Evolutionary conservation across 2,329 filamentous ascomycete species (phyloP), one percentile per base, ranked within the genome.

Genomic region (Pochonia chlamydosporia): DNA sequence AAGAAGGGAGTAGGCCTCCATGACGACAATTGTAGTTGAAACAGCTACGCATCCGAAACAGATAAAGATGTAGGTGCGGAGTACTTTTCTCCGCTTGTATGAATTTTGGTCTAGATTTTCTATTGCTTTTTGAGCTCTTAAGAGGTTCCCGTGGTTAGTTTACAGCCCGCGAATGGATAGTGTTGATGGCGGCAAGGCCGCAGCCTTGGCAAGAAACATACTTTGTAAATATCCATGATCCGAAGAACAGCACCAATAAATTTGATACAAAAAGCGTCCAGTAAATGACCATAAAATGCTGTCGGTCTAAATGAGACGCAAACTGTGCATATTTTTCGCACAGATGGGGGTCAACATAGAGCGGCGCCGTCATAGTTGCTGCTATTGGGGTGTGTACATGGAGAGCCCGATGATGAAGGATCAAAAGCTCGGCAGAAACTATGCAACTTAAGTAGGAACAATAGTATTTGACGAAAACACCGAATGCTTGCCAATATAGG

Each of bases 1-100:
- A 47, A 79, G 55, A 16, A 80, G 69, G 10, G 67, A 63, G 48
- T 74, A 82, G 13, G 74, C 74, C 57, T 82, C 78, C 62, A 82
- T 68, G 45, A 80, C 63, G 24, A 79, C 66, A 11, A 73, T 63
- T 26, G 62, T 61, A 4, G 72, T 65, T 0, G 75, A 71, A 1
- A 74, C 45, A 4, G 64, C 31, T 18, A 78, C 72, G 52, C 76
- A 75, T 5, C 59, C 56, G 10, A 70, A 52, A 47, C 68, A 73
- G 50, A 74, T 62, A 8, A 60, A 57, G 33, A 81, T 69, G 49
- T 72, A 72, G 8, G 63, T 66, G 23, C 58, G 59, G 25, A 70
- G 63, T 26, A 67, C 67, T 45, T 60, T 63, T n/a, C 56, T 56
- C 33, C 68, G 62, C 42, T 59, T 60, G 18, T 49, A 47, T 4